Evolutionary conservation across 176 grass and related monocot species (phyloP).

Genomic region (Zoysia pacifica): DNA sequence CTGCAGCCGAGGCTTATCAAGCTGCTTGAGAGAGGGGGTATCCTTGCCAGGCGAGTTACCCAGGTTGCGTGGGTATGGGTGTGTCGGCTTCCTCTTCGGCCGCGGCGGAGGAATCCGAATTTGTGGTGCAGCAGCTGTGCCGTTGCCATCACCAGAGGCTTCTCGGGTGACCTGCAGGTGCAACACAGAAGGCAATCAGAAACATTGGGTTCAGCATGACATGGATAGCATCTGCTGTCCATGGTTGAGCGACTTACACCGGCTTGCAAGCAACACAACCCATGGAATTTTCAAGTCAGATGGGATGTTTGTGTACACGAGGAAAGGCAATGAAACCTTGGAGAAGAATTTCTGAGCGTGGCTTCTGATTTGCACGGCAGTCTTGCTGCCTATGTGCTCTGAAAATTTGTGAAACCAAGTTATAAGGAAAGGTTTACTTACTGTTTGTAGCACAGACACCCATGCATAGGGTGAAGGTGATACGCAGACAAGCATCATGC

Average conservation of each 20-base stretch:
- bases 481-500: too few relatives aligned
- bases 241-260: slow-evolving; percentile 65
- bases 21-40: slow-evolving; percentile 34
- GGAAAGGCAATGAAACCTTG: slow-evolving; percentile 67
- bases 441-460: neutral
- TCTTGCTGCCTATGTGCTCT: slow-evolving; percentile 93
- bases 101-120: slow-evolving; percentile 90
- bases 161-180: slow-evolving; percentile 58
- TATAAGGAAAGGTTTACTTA: neutral
- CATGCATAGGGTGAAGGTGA: neutral
- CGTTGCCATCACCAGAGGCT: slow-evolving; percentile 45
- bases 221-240: slow-evolving; percentile 38
- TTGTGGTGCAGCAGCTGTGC: slow-evolving; percentile 21
- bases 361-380: slow-evolving; percentile 92
- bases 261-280: slow-evolving; percentile 62
- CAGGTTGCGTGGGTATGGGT: slow-evolving; percentile 82
- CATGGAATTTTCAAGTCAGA: slow-evolving; percentile 48
- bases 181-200: slow-evolving; percentile 19
- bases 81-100: slow-evolving; percentile 76
- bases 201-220: slow-evolving; percentile 20
- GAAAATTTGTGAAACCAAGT: slow-evolving; percentile 9
- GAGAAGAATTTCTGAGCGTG: slow-evolving; percentile 98
- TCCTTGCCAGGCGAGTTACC: slow-evolving; percentile 39
- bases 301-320: slow-evolving; percentile 13
- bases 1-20: slow-evolving; percentile 41